These are phyloP conservation scores for Barnettozyma salicaria DNA, from an alignment of 805 yeast genomes.

Conservation along the genomic window DNA sequence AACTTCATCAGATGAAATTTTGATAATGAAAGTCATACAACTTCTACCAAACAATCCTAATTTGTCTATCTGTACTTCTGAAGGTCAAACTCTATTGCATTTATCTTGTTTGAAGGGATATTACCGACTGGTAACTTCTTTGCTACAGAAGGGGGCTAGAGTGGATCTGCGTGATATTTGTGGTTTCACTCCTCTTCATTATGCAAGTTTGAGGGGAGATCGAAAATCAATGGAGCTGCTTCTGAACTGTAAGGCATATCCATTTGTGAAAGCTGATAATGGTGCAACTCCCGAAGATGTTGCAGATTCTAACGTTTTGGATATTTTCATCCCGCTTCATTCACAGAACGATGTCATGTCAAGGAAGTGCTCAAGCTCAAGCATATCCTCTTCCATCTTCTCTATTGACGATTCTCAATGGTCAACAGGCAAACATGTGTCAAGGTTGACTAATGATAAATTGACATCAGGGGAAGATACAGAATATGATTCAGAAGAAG, in stretches of 20 bases:
- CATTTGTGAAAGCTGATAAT: conserved; percentile 44
- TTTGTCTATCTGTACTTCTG: conserved; percentile 72
- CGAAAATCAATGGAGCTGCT: conserved; percentile 57
- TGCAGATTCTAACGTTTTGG: conserved; percentile 32
- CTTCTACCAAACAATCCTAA: conserved; percentile 69
- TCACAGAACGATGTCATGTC: conserved; percentile 10
- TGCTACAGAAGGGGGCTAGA: conserved; percentile 61
- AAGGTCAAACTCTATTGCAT: conserved; percentile 87
- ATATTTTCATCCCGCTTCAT: conserved; percentile 23
- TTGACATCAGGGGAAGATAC: conserved; percentile 24
- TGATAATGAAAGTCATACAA: conserved; percentile 48
- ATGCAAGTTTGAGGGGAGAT: conserved; percentile 74
- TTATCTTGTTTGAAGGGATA: conserved; percentile 77
- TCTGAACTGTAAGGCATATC: conserved; percentile 58
- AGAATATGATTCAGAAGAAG: conserved; percentile 25
- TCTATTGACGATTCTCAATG: conserved; percentile 28
- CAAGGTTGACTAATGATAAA: conserved; percentile 30
- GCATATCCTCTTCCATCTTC: conserved; percentile 26
- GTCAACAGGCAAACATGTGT: conserved; percentile 27
- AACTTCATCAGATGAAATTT: conserved; percentile 32
- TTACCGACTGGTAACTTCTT: conserved; percentile 48
- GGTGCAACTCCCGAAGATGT: conserved; percentile 41
- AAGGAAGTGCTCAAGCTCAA: conserved; percentile 23
- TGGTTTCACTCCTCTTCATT: conserved; percentile 84
- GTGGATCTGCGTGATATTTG: conserved; percentile 69